Percentiles rank a stretch among this genome's conserved stretches.
These are phyloP conservation scores for Alternaria tenuissima DNA, from an alignment of 2,329 filamentous ascomycete genomes.

Conservation along the genomic window DNA sequence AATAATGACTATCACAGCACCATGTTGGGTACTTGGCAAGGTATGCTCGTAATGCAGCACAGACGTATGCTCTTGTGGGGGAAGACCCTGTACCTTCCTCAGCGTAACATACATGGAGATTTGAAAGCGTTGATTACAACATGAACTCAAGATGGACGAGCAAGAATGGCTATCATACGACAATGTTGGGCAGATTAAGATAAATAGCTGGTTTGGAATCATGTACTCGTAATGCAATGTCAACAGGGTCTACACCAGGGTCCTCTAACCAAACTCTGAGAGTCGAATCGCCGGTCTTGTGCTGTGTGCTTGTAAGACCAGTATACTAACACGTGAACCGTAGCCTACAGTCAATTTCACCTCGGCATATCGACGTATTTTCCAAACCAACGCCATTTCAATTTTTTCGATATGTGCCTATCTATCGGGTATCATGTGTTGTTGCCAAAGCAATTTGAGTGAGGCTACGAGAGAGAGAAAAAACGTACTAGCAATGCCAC, in stretches of 20 bases:
- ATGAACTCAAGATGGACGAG: background rate
- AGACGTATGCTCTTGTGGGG: background rate
- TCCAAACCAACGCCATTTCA: constrained; percentile 5
- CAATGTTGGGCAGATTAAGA: background rate
- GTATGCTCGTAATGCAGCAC: background rate
- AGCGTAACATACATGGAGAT: background rate
- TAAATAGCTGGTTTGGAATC: background rate
- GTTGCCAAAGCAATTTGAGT: constrained; percentile 7
- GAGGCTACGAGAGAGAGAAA: background rate
- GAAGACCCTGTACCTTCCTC: background rate
- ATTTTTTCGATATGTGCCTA: constrained; percentile 8
- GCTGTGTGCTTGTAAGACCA: no score
- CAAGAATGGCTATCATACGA: background rate
- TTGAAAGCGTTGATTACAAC: background rate
- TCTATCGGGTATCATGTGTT: constrained; percentile 21
- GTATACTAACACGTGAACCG: no score
- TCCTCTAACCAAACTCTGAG: background rate
- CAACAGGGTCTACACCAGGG: background rate
- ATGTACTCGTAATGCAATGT: background rate
- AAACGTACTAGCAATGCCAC: background rate
- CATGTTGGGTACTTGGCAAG: background rate
- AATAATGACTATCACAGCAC: background rate
- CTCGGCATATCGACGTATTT: background rate
- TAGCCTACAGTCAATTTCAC: background rate
- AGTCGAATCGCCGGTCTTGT: background rate